Evolutionary conservation across 257 asterid species (phyloP).

Genomic region (Lithospermum erythrorhizon): DNA sequence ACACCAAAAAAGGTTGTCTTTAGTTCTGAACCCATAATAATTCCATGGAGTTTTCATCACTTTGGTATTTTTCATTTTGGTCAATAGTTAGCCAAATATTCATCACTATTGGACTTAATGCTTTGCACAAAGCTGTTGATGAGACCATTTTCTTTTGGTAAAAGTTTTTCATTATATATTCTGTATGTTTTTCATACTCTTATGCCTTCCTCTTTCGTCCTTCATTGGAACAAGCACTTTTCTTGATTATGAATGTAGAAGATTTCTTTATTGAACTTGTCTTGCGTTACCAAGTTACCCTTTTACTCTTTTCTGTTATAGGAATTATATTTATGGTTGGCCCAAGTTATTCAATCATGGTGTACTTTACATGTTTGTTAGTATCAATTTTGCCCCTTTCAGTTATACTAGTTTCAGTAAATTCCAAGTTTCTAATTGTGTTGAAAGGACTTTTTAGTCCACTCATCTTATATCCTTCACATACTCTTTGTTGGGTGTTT

Average conservation of each 20-base stretch:
- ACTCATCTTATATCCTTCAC: neutral
- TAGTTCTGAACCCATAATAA: no score
- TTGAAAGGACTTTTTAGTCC: neutral
- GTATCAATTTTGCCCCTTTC: neutral
- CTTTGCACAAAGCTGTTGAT: neutral
- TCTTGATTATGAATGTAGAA: neutral
- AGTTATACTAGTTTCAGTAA: neutral
- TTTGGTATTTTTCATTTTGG: conserved; percentile 13
- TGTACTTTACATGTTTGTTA: neutral
- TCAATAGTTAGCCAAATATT: conserved; percentile 3
- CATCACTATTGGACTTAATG: neutral
- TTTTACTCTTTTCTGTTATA: neutral
- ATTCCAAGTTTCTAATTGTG: neutral
- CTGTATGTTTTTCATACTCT: neutral
- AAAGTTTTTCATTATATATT: neutral
- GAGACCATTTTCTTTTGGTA: neutral
- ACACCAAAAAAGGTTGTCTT: neutral
- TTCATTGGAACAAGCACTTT: neutral
- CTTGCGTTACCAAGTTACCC: neutral
- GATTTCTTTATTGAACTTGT: neutral
- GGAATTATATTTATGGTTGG: neutral
- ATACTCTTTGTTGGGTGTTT: conserved; percentile 5
- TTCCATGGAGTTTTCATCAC: conserved; percentile 15
- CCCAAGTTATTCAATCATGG: neutral
- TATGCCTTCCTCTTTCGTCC: conserved; percentile 12